Conservation (phyloP, 169 alveolate genomes). For the Haemoproteus tartakovskyi region DNA sequence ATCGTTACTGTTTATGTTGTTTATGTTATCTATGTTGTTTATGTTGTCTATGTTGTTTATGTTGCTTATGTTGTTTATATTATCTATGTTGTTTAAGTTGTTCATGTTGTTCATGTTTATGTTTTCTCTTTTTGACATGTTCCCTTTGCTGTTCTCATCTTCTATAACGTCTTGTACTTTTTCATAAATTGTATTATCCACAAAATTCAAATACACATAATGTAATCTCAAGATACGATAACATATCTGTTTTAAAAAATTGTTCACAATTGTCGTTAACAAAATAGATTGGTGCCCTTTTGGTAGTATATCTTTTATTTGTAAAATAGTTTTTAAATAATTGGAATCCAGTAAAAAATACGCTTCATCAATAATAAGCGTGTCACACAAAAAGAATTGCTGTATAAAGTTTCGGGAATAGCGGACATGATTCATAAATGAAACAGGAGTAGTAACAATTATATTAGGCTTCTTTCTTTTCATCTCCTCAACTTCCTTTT, state of each 20-base stretch:
- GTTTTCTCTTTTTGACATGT: too few species aligned
- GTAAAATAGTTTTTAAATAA: constrained; percentile 33
- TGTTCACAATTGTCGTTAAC: constrained; percentile 44
- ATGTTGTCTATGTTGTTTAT: too few species aligned
- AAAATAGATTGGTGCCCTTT: constrained; percentile 52
- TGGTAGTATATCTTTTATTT: constrained; percentile 36
- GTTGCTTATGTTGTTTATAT: too few species aligned
- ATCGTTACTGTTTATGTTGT: too few species aligned
- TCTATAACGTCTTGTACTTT: too few species aligned
- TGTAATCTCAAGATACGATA: constrained; percentile 46
- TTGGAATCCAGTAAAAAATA: constrained; percentile 34
- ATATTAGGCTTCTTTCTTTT: constrained; percentile 54
- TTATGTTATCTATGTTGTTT: too few species aligned
- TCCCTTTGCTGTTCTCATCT: too few species aligned
- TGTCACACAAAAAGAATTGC: constrained; percentile 52
- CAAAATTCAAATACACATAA: constrained; percentile 48
- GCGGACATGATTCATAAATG: constrained; percentile 18
- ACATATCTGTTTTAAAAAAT: constrained; percentile 37
- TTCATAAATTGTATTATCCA: constrained; percentile 42
- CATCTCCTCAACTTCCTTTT: constrained; percentile 26
- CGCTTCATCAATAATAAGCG: constrained; percentile 54
- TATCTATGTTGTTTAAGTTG: too few species aligned
- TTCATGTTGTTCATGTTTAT: too few species aligned
- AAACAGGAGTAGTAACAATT: constrained; percentile 46
- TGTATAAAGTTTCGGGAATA: constrained; percentile 4